A percentile compares a stretch with the other conserved stretches of the same genome.
phyloP scores from a whole-genome alignment of 2,329 filamentous ascomycete genomes.

The Curvularia hawaiiensis region DNA sequence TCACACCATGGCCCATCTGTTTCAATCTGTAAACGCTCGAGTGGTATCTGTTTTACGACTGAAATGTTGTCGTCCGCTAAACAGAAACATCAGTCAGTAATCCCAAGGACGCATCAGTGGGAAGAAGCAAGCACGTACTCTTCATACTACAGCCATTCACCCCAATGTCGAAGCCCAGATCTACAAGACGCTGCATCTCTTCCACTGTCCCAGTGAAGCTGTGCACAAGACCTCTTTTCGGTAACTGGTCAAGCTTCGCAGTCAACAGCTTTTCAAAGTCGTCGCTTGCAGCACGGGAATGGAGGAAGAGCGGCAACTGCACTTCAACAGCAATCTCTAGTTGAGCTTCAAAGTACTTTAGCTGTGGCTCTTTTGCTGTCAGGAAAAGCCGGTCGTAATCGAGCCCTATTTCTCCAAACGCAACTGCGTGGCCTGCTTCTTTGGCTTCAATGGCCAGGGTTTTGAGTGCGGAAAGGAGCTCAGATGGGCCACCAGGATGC shows the following conservation, averaged over 20 bases:
- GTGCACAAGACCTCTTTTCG: conserved; percentile 84
- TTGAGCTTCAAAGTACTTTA: conserved; percentile 84
- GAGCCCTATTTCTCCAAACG: conserved; percentile 93
- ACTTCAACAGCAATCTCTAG: conserved; percentile 77
- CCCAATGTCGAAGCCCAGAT: conserved; percentile 85
- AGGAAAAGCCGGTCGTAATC: conserved; percentile 93
- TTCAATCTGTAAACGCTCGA: conserved; percentile 88
- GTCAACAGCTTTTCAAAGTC: conserved; percentile 76
- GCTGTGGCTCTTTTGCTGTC: conserved; percentile 77
- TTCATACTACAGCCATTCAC: conserved; percentile 97
- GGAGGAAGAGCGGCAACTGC: conserved; percentile 86
- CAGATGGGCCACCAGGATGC: conserved; percentile 62
- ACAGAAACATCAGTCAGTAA: neutral
- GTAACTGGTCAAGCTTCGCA: conserved; percentile 66
- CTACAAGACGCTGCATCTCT: conserved; percentile 82
- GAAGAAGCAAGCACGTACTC: conserved; percentile 51
- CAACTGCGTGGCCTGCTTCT: conserved; percentile 65
- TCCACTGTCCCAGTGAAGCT: conserved; percentile 88
- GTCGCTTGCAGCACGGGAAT: conserved; percentile 82
- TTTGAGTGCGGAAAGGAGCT: conserved; percentile 64
- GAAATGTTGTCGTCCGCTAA: conserved; percentile 70
- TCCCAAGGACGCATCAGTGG: neutral
- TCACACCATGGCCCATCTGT: conserved; percentile 98
- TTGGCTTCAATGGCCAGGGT: conserved; percentile 67
- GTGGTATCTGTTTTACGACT: conserved; percentile 78